phyloP scores from a whole-genome alignment of 139 green algal species.

The Bryopsis sp. region DNA sequence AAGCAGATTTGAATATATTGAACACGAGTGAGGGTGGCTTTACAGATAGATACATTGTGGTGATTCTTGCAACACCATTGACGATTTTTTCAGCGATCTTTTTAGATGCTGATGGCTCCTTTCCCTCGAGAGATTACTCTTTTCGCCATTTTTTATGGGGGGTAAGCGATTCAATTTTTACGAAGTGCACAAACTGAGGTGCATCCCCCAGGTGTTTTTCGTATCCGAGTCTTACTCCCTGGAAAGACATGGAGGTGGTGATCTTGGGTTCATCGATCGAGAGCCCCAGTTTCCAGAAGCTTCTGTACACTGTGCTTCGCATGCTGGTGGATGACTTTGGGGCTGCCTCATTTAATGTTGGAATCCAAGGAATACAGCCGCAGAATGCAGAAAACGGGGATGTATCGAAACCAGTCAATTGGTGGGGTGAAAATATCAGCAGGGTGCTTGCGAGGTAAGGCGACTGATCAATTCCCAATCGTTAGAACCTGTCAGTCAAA shows the following conservation, averaged over 20 bases:
- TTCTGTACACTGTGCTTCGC: constrained; percentile 43
- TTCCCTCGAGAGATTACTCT: too few relatives aligned
- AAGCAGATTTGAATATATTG: too few relatives aligned
- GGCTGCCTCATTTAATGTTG: constrained; percentile 60
- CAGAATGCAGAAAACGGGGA: neutral
- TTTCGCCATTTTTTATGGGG: too few relatives aligned
- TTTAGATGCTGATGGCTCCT: too few relatives aligned
- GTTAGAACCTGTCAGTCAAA: neutral
- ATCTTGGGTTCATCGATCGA: constrained; percentile 34
- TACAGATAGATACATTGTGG: too few relatives aligned
- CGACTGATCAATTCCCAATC: constrained; percentile 7
- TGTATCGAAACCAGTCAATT: constrained; percentile 27
- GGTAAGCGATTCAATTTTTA: constrained; percentile 46
- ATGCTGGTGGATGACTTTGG: constrained; percentile 65
- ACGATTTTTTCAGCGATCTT: too few relatives aligned
- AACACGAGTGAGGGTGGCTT: too few relatives aligned
- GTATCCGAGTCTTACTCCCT: constrained; percentile 34
- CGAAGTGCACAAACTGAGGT: constrained; percentile 45
- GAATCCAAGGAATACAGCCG: constrained; percentile 35
- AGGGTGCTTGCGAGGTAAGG: neutral
- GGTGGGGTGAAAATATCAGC: constrained; percentile 2
- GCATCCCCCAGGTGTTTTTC: constrained; percentile 22
- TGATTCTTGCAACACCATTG: too few relatives aligned
- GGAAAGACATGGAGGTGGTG: constrained; percentile 61
- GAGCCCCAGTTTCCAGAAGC: constrained; percentile 36